Evolutionary conservation across 2,329 filamentous ascomycete species (phyloP), one percentile per base, ranked within the genome.

Genomic region (Bipolaris zeicola): DNA sequence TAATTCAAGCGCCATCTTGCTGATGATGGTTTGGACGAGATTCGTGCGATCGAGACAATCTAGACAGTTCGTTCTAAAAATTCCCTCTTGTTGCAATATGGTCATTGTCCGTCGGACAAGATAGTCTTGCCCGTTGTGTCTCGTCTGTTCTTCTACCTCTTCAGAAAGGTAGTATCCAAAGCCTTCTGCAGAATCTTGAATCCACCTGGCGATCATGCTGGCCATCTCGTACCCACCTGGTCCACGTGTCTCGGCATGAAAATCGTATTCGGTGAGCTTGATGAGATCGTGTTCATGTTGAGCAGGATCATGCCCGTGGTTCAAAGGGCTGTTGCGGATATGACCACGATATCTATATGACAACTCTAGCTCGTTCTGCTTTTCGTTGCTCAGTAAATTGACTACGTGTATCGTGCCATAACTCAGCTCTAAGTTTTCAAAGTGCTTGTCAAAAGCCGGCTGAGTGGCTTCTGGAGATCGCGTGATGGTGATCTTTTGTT

Each of bases 41-140:
- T 99, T 99, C 6, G 95, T 99, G 56, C 95, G 87, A 74, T 99
- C 95, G 41, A 99, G 81, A 73, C 95, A 99, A 75, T 99, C 95
- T 24, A 99, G 82, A 73, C 95, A 99, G 69, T 99, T 99, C 3
- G 93, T 96, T 60, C 94, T 85, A 75, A 98, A 98, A 5, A 96
- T 86, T n/a, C 95, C 94, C 72, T 96, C 91, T 76, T 99, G 95
- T 72, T 96, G 92, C 48, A 97, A 79, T 20, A 96, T 85, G 1
- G 92, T 87, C 6, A 90, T 84, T 3, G 82, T 78, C 54, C 78
- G 76, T 52, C 73, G 71, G 57, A 76, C 61, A 11, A 72, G 52
- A 14, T 76, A 61, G 3, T 75, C 64, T 49, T 76, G 74, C 5
- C 79, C 79, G 81, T 79, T 72, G 8, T 74, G 63, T 51, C 68